Base-by-base conservation (phyloP, 2,329 filamentous ascomycete species). In the Xylaria multiplex region DNA sequence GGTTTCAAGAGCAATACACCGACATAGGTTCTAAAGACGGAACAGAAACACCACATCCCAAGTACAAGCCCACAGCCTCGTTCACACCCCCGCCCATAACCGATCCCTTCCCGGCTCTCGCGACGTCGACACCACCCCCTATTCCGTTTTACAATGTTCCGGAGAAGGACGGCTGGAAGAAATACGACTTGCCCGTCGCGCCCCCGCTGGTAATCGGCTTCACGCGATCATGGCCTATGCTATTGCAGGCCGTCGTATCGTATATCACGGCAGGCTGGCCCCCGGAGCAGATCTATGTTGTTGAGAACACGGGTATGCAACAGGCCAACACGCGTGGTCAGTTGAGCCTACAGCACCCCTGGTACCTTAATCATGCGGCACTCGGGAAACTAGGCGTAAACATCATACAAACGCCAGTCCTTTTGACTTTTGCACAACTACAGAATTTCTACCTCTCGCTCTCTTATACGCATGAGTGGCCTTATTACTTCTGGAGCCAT, bases 221-320 rank as follows among this genome's bases (percentile, higher is more conserved):
- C 77, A 87, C 86, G 0, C 79, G 85, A 40, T 82, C 83, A 62
- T 87, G 83, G 82, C 81, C 82, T 2, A 77, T 88, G 63, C 79
- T 89, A 1, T 80, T 86, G 14, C 86, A 88, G 75, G 79, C 82
- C 2, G 82, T 88, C 1, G 80, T 86, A 9, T 83, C 80, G 11
- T 89, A 88, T 74, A 83, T 89, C 68, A 84, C 85, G 0, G 84
- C 85, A 2, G 86, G 86, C 55, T 89, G 86, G 86, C 86, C 86
- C 1, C 75, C 84, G 0, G 78, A 79, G 22, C 81, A 88, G 68
- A 87, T 89, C 65, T 84, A 85, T 67, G 82, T 88, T 1, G 76
- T 88, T 32, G 86, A 89, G 71, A 89, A 89, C 75, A 88, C 83
- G 5, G 86, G 86, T 6, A 82, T 83, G 14, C 84, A 86, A 73